Conservation (phyloP, 306 rosid species). For the Trifolium fragiferum region DNA sequence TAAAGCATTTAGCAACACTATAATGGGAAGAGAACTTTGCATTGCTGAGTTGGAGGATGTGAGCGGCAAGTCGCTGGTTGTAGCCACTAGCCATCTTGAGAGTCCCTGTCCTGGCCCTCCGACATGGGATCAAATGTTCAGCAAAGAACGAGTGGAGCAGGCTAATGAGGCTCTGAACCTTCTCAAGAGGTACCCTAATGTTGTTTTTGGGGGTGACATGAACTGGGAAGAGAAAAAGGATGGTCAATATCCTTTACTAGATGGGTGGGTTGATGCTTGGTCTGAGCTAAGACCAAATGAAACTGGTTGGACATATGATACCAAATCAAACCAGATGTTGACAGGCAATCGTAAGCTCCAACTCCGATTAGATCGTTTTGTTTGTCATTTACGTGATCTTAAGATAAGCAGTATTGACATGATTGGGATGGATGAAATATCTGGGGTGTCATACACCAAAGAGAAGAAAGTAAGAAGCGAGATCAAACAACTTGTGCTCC, state of each 20-base stretch:
- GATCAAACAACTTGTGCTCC: conserved; percentile 68
- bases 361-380: conserved; percentile 77
- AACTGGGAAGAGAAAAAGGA: conserved; percentile 93
- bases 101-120: conserved; percentile 94
- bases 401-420: conserved; percentile 69
- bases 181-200: conserved; percentile 68
- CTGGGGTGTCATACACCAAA: conserved; percentile 60
- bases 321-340: conserved; percentile 87
- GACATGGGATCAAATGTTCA: conserved; percentile 90
- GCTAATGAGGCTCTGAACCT: conserved; percentile 70
- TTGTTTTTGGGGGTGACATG: conserved; percentile 93
- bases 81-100: conserved; percentile 97
- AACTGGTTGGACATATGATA: conserved; percentile 92
- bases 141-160: conserved; percentile 88
- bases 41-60: conserved; percentile 71
- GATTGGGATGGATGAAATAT: conserved; percentile 81
- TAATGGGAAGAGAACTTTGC: conserved; percentile 92
- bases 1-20: conserved; percentile 66
- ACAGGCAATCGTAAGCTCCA: conserved; percentile 72
- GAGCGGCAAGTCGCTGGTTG: conserved; percentile 54
- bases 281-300: conserved; percentile 63
- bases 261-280: conserved; percentile 90
- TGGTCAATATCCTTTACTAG: conserved; percentile 72
- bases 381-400: conserved; percentile 66
- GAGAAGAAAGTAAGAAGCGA: conserved; percentile 79